Evolutionary conservation across 306 rosid species (phyloP), one percentile per base, ranked within the genome.

Genomic region (Vigna mungo): DNA sequence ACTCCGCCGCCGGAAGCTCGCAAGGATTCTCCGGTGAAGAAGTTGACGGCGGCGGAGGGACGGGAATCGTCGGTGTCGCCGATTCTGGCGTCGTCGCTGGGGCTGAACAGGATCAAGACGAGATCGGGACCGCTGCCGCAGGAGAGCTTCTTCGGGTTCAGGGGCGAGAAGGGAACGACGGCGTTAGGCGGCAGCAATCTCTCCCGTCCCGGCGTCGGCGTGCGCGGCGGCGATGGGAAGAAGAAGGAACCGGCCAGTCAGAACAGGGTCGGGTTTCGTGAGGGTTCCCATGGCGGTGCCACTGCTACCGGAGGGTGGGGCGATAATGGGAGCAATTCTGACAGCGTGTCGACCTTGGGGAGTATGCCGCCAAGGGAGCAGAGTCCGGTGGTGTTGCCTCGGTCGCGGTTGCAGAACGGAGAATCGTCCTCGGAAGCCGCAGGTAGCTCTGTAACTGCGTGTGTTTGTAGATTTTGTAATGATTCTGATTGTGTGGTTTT

Each of bases 91-190:
- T 95, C 99, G 20, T 95, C 99, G 25, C 88, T 92, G 0, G 97
- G 97, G 39, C 68, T 95, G 88, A 95, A 95, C 73, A 85, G 87
- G 85, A 95, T 95, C 49, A 95, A 95, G 94, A 95, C 99, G 58
- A 87, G 97, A 89, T 95, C 99, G 79, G 99, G 99, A 43, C 99
- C 99, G 70, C 79, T 95, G 80, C 99, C 99, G 8, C 97, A 92
- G 88, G 99, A 95, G 87, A 95, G 97, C 81, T 95, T 95, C 67
- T 85, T 89, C n/a, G 97, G 97, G 25, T 88, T 92, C 63, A 84
- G 94, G 63, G 84, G 84, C 11, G 98, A 92, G 21, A 90, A 89
- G 63, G 92, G 86, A 41, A 63, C 86, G 49, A 54, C 36, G 64
- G 72, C 81, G 0, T 82, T 88, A 2, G 97, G 91, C 4, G 86